Percentiles rank a stretch among this genome's conserved stretches.
These are phyloP conservation scores for Earliella scabrosa DNA, from an alignment of 1,284 basidiomycete species.

Conservation along the genomic window DNA sequence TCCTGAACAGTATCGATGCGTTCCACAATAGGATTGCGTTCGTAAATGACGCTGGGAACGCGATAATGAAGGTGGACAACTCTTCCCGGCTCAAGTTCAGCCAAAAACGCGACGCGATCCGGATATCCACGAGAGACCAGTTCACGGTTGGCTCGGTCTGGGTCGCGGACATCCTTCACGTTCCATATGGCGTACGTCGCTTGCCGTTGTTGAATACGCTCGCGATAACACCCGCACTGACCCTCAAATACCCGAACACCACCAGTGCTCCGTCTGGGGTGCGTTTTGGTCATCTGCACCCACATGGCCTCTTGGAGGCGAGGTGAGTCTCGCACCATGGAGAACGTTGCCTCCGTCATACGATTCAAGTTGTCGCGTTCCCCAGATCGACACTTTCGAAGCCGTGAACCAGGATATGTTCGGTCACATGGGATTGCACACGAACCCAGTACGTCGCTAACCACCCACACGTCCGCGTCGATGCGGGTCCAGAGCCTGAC, in stretches of 20 bases:
- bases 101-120: constrained; percentile 72
- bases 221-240: not conserved
- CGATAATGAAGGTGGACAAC: constrained; percentile 78
- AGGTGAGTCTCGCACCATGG: constrained; percentile 29
- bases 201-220: not conserved
- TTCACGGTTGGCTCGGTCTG: constrained; percentile 70
- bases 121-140: constrained; percentile 61
- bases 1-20: constrained; percentile 55
- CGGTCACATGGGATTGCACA: constrained; percentile 76
- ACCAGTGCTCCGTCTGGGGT: constrained; percentile 78
- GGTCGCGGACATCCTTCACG: constrained; percentile 69
- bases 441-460: constrained; percentile 42
- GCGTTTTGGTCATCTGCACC: constrained; percentile 69
- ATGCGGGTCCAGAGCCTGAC: not conserved
- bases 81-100: constrained; percentile 58
- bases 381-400: constrained; percentile 74
- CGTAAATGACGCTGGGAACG: constrained; percentile 62
- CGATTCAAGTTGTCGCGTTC: not conserved
- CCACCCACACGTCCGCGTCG: constrained; percentile 3
- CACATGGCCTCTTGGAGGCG: constrained; percentile 65
- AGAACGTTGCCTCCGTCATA: not conserved
- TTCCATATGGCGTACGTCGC: constrained; percentile 60
- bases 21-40: constrained; percentile 59
- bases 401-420: constrained; percentile 65
- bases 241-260: constrained; percentile 2